A percentile compares a stretch with the other conserved stretches of the same genome.
Conservation (phyloP, 2,329 filamentous ascomycete genomes). For the Cladobotryum protrusum region DNA sequence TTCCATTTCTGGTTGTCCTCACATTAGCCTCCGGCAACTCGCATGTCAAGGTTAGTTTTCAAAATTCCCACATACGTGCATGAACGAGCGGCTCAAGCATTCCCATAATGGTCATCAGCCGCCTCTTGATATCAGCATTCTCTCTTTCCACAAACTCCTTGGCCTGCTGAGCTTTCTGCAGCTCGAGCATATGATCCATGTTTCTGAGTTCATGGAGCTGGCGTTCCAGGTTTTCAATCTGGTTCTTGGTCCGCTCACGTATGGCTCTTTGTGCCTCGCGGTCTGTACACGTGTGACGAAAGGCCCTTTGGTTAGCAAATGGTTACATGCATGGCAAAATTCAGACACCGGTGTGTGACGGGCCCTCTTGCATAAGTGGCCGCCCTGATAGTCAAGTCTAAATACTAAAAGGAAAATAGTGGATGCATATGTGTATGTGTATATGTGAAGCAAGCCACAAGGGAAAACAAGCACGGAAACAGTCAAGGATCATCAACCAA, state of each 20-base stretch:
- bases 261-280: constrained; percentile 82
- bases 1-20: neutral
- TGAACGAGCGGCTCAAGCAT: constrained; percentile 55
- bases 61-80: constrained; percentile 16
- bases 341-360: neutral
- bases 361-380: too few species aligned
- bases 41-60: neutral
- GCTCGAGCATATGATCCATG: constrained; percentile 76
- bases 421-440: too few species aligned
- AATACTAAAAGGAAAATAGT: neutral
- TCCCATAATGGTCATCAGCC: constrained; percentile 58
- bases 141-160: constrained; percentile 74
- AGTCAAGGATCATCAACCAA: neutral
- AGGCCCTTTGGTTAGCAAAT: neutral
- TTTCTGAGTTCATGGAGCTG: constrained; percentile 69
- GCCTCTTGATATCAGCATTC: constrained; percentile 69
- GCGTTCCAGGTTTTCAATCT: constrained; percentile 68
- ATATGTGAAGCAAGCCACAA: neutral
- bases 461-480: too few species aligned
- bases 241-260: constrained; percentile 71
- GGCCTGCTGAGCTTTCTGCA: constrained; percentile 67
- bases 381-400: too few species aligned
- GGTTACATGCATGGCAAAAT: neutral
- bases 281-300: constrained; percentile 42
- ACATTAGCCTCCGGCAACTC: neutral